Evolutionary conservation across 495 filamentous ascomycete genomes (phyloP).

Genomic region (Lindgomyces ingoldianus): DNA sequence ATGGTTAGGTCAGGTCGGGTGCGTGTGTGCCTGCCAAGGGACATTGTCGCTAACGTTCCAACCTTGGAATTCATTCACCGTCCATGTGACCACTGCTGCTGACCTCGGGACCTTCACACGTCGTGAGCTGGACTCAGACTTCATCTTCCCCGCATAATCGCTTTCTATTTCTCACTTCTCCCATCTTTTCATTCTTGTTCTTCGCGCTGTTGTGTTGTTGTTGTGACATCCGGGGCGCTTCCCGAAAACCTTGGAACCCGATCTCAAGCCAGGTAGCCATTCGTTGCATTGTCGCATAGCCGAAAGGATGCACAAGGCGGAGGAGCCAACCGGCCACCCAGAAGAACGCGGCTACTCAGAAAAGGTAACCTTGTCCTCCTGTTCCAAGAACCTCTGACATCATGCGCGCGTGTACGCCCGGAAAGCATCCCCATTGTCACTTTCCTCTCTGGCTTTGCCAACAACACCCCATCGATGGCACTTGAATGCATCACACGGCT

Average conservation of each 20-base stretch:
- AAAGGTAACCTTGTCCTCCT: not conserved
- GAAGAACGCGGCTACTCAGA: not conserved
- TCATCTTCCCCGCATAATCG: no score
- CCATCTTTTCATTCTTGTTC: not conserved
- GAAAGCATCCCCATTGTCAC: not conserved
- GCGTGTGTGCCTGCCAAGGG: not conserved
- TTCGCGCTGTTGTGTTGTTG: not conserved
- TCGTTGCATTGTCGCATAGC: not conserved
- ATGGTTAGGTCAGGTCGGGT: not conserved
- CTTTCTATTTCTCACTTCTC: no score
- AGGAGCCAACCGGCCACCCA: no score
- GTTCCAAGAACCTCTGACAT: not conserved
- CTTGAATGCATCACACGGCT: not conserved
- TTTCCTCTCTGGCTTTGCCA: not conserved
- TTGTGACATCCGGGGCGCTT: no score
- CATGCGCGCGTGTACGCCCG: no score
- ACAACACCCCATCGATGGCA: not conserved
- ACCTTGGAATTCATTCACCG: not conserved
- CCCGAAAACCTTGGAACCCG: no score
- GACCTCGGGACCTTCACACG: not conserved
- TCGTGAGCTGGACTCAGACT: not conserved
- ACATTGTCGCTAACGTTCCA: no score
- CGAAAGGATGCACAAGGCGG: not conserved
- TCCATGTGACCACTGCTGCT: not conserved
- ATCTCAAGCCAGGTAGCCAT: no score